These are phyloP conservation scores for Cyclocybe cylindracea DNA, from an alignment of 768 basidiomycete species.

Conservation along the genomic window DNA sequence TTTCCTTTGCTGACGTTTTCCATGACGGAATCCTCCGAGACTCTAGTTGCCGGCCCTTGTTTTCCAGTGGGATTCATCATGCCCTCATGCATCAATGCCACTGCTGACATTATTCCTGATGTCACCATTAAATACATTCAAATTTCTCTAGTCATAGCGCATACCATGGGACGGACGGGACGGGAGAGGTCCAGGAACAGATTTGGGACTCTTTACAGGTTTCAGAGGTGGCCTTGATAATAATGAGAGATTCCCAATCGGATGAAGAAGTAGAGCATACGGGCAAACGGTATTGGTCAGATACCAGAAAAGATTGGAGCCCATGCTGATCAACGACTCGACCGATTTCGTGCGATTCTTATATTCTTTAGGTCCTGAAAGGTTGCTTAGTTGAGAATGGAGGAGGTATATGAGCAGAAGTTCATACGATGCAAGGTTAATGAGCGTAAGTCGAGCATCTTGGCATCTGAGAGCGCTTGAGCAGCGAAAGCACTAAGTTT, in stretches of 20 bases:
- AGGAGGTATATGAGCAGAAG: not conserved
- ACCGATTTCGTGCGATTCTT: constrained; percentile 27
- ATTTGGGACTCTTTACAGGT: too few species aligned
- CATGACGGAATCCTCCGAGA: not conserved
- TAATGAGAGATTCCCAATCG: not conserved
- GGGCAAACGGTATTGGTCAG: constrained; percentile 47
- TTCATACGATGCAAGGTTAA: constrained; percentile 53
- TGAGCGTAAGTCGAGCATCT: constrained; percentile 39
- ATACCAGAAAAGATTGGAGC: constrained; percentile 48
- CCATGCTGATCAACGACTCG: constrained; percentile 43
- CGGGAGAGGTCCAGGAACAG: not conserved
- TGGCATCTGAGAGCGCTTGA: constrained; percentile 46
- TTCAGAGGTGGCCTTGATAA: not conserved
- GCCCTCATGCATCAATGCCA: constrained; percentile 44
- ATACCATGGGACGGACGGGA: constrained; percentile 1
- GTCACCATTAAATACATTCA: not conserved
- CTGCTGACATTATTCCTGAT: constrained; percentile 43
- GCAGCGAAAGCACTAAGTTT: constrained; percentile 57
- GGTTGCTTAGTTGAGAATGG: not conserved
- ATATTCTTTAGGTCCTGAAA: constrained; percentile 27
- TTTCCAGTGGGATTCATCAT: constrained; percentile 39
- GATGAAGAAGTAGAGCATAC: constrained; percentile 45
- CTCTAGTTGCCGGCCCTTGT: constrained; percentile 18
- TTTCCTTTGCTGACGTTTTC: not conserved
- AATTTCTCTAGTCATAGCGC: not conserved